Base-by-base conservation (phyloP, 345 rosid genomes). In the Arabidopsis suecica region DNA sequence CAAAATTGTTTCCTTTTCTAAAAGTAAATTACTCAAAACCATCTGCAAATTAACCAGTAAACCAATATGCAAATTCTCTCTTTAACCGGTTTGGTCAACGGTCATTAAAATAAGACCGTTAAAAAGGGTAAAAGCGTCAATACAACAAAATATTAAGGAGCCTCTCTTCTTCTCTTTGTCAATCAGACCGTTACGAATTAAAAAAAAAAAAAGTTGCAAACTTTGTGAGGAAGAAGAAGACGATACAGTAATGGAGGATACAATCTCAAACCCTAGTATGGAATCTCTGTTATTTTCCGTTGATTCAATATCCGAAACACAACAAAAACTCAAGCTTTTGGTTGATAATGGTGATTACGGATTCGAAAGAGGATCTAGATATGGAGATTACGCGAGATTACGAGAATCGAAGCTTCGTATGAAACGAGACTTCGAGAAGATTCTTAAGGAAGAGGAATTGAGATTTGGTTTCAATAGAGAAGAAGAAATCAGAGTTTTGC, bases 341-440 rank as follows among this genome's bases (percentile, higher is more conserved):
- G 54, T 44, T 2, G 36, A 63, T 0, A 63, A 63, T 16, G 54
- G 68, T 16, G 40, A 28, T 44, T 45, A 44, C 76, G 23, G 44
- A 61, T 75, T 90, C 87, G 95, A 87, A 79, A 85, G 98, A 81
- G 98, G 98, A 16, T 92, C 97, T 3, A 84, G 88, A 55, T 94
- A 94, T 69, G 33, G 76, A 14, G 95, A 86, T 12, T 94, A 94
- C 77, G 86, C 96, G 5, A 78, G 84, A 58, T 68, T 94, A 18
- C 72, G 98, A 32, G 98, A 94, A 66, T 83, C 86, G 0, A 88
- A 78, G 78, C 85, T 94, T 36, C 82, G 83, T 14, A 53, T 77
- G 78, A 90, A 73, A 81, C 83, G 56, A 59, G 79, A 75, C 72
- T 50, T 14, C 77, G 83, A 62, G 86, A 83, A 66, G 11, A 56